Evolutionary conservation across 345 rosid species (phyloP).

Genomic region (Iberis pinnata): DNA sequence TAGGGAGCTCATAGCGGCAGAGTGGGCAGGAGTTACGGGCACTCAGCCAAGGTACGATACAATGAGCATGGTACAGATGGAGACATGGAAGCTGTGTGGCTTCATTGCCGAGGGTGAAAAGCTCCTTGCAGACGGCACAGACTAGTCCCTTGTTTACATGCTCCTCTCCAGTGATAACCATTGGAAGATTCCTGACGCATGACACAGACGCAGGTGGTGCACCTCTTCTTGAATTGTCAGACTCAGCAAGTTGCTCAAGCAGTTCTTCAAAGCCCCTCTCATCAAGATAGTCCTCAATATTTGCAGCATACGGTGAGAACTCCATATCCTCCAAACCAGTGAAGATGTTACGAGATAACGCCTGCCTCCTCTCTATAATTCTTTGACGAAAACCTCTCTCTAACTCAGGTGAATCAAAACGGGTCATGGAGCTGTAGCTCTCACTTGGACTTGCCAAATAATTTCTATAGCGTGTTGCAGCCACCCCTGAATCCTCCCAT

Average conservation of each 20-base stretch:
- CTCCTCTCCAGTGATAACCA: slow-evolving; percentile 38
- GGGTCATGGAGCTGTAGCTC: slow-evolving; percentile 33
- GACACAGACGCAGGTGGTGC: slow-evolving; percentile 86
- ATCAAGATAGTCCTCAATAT: slow-evolving; percentile 54
- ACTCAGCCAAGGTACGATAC: slow-evolving; percentile 84
- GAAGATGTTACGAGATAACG: slow-evolving; percentile 31
- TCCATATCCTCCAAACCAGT: slow-evolving; percentile 39
- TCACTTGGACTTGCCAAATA: slow-evolving; percentile 43
- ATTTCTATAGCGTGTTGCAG: slow-evolving; percentile 24
- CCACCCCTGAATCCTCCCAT: slow-evolving; percentile 30
- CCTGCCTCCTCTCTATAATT: slow-evolving; percentile 38
- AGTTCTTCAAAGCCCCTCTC: slow-evolving; percentile 62
- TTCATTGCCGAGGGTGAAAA: slow-evolving; percentile 45
- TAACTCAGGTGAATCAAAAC: slow-evolving; percentile 37
- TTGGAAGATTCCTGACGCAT: slow-evolving; percentile 55
- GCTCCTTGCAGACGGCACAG: slow-evolving; percentile 91
- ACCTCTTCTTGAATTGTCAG: slow-evolving; percentile 70
- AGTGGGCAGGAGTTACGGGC: slow-evolving; percentile 89
- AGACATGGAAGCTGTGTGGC: slow-evolving; percentile 76
- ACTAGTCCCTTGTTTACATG: slow-evolving; percentile 42
- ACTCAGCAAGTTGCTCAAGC: slow-evolving; percentile 65
- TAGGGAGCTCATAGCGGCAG: slow-evolving; percentile 86
- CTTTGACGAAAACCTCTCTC: slow-evolving; percentile 35
- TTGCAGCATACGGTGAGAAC: slow-evolving; percentile 35
- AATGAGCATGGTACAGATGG: slow-evolving; percentile 67